phyloP scores from a whole-genome alignment of 2,329 filamentous ascomycete genomes.

The Ascochyta lentis region DNA sequence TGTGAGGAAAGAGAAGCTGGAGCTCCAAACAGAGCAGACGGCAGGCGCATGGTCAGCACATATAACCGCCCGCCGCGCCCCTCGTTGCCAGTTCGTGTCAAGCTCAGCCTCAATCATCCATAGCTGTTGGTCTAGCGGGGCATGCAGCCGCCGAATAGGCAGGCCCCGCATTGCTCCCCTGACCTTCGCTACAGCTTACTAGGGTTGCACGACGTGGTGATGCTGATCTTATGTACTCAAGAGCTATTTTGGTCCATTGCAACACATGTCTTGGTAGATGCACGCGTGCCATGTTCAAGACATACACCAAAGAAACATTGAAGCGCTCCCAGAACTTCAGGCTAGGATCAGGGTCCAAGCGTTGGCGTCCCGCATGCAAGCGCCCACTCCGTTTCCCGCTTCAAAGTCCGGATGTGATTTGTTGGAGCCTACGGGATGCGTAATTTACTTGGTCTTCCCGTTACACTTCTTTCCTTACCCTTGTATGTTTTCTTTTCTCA shows the following conservation, averaged over 20 bases:
- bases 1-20: constrained; percentile 7
- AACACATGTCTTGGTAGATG: not conserved
- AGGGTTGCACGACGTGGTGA: constrained; percentile 3
- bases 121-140: constrained; percentile 42
- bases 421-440: constrained; percentile 9
- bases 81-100: constrained; percentile 23
- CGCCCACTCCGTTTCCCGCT: constrained; percentile 18
- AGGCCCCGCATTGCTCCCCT: constrained; percentile 12
- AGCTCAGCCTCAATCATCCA: constrained; percentile 43
- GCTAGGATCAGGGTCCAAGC: constrained; percentile 23
- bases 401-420: constrained; percentile 13
- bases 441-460: constrained; percentile 2
- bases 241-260: constrained; percentile 1
- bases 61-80: constrained; percentile 31
- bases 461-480: too few species aligned
- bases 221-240: not conserved
- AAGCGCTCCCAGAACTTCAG: constrained; percentile 7
- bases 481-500: too few species aligned
- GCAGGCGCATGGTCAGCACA: constrained; percentile 27
- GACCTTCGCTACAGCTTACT: constrained; percentile 12
- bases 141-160: constrained; percentile 22
- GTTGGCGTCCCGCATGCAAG: constrained; percentile 23
- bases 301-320: not conserved
- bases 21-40: not conserved
- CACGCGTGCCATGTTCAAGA: not conserved